Evolutionary conservation across 2,329 filamentous ascomycete species (phyloP), one percentile per base, ranked within the genome.

Genomic region (Coniochaeta sp.): DNA sequence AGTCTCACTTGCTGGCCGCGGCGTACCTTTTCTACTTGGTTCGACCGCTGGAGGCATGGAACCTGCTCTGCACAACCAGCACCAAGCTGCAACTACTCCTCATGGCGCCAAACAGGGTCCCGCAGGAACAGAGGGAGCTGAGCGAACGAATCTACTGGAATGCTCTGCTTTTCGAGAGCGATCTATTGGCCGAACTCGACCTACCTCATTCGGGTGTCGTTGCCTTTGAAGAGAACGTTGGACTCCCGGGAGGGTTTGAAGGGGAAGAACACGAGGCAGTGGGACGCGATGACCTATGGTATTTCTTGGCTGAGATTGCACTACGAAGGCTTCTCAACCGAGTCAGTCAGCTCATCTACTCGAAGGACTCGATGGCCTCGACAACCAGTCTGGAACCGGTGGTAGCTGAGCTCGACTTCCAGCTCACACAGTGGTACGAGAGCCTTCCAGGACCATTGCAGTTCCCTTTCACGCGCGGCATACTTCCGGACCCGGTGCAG

Each of bases 71-170:
- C 67, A 91, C 87, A 61, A 89, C 89, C 3, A 91, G 89, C 72
- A 90, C 89, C 68, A 95, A 93, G 70, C 77, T 93, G 52, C 90
- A 95, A 69, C 79, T 95, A 24, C 79, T 93, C 34, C 80, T 93
- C 50, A 90, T 89, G 74, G 85, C 87, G 1, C 88, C 89, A 14
- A 87, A 83, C 63, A 82, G 89, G 59, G 82, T 93, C 0, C 88
- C 89, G 1, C 77, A 84, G 4, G 84, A 87, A 34, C 87, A 90
- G 69, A 82, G 86, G 67, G 89, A 93, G 70, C 73, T 93, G 33
- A 85, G 86, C 56, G 89, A 91, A 72, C 81, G 90, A 57, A 88
- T 93, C 16, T 95, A 91, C 75, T 95, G 90, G 90, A 93, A 95
- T 66, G 81, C 89, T 2, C 77, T 93, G 1, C 82, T 93, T 58